phyloP scores from a whole-genome alignment of 805 yeast genomes.

The Myxozyma nipponensis region DNA sequence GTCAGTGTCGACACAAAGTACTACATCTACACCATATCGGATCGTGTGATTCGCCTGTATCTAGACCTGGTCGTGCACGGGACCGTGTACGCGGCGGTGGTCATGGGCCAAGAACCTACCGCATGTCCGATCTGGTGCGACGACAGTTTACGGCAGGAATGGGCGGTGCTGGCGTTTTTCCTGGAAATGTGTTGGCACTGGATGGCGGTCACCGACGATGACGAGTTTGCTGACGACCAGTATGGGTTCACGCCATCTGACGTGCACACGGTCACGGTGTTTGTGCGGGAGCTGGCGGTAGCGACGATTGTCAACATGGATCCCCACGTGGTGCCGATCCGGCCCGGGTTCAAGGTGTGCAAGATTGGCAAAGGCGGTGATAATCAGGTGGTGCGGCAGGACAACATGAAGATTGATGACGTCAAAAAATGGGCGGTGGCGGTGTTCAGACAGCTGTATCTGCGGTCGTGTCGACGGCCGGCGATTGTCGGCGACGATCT shows the following conservation, averaged over 20 bases:
- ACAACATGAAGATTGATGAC: not conserved
- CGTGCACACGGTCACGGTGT: conserved; percentile 43
- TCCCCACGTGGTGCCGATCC: conserved; percentile 7
- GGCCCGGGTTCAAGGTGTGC: conserved; percentile 8
- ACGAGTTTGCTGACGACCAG: conserved; percentile 47
- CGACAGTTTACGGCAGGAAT: conserved; percentile 12
- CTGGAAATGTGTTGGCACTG: conserved; percentile 64
- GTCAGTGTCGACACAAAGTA: not conserved
- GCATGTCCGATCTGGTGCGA: not conserved
- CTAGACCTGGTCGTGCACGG: not conserved
- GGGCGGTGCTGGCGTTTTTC: conserved; percentile 45
- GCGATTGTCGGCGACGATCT: conserved; percentile 44
- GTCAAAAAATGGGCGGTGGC: conserved; percentile 39
- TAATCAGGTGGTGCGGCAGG: not conserved
- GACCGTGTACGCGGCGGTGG: not conserved
- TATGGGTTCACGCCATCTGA: conserved; percentile 42
- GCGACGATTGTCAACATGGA: conserved; percentile 45
- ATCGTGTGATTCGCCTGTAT: not conserved
- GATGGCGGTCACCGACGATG: conserved; percentile 63
- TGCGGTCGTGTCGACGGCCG: conserved; percentile 59
- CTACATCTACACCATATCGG: not conserved
- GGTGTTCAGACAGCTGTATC: conserved; percentile 59
- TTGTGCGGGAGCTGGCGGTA: conserved; percentile 51
- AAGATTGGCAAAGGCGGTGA: conserved; percentile 7
- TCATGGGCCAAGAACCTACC: not conserved